Conservation (phyloP, 768 basidiomycete species). For the Clitopilus passeckerianus region DNA sequence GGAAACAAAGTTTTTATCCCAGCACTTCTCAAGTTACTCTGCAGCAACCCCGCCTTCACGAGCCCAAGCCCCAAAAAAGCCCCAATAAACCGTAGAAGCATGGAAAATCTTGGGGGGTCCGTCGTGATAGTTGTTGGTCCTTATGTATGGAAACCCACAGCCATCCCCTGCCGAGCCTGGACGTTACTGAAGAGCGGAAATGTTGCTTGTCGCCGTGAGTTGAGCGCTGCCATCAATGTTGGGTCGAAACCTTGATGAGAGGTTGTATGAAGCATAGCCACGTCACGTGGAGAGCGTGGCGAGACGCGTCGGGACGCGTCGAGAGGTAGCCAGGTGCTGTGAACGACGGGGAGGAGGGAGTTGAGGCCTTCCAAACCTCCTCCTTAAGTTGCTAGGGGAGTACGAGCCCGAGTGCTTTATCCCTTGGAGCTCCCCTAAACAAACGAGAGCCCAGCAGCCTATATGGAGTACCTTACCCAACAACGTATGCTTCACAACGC, state of each 20-base stretch:
- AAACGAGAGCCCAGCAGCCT: too few relatives aligned
- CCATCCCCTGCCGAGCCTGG: neutral
- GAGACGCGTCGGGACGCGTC: neutral
- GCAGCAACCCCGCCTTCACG: neutral
- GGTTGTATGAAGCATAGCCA: neutral
- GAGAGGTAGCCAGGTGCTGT: neutral
- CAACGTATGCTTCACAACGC: too few relatives aligned
- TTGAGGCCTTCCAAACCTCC: neutral
- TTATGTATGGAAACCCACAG: neutral
- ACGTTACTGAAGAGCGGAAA: neutral
- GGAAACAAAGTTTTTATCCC: conserved; percentile 16
- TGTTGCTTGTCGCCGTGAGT: neutral
- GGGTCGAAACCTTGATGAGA: neutral
- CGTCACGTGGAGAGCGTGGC: neutral
- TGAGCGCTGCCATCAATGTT: neutral
- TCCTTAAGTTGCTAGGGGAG: too few relatives aligned
- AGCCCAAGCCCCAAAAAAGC: neutral
- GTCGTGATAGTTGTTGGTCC: neutral
- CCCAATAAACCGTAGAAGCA: neutral
- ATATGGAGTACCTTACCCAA: too few relatives aligned
- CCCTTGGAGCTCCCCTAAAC: too few relatives aligned
- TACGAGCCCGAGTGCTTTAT: too few relatives aligned
- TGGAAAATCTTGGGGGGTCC: too few relatives aligned
- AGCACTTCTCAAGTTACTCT: conserved; percentile 4
- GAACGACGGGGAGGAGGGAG: neutral